phyloP scores from a whole-genome alignment of 495 filamentous ascomycete genomes.

The Bacidia gigantensis region DNA sequence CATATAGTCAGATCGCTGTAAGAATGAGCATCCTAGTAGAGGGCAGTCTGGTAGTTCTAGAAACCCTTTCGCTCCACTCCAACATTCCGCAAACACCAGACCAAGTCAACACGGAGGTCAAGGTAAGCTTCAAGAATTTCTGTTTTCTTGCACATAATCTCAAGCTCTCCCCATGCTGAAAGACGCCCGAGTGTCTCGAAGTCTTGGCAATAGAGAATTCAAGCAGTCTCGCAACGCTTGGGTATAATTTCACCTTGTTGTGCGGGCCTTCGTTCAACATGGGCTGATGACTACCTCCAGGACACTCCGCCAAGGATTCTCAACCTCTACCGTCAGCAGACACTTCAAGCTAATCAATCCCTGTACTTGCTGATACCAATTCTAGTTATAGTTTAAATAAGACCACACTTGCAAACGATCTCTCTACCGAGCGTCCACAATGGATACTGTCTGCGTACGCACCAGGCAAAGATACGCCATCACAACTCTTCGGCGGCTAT shows the following conservation, averaged over 20 bases:
- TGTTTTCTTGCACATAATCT: too few species aligned
- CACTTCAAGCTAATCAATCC: not conserved
- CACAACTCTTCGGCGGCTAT: conserved; percentile 65
- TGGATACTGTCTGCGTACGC: conserved; percentile 81
- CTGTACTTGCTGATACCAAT: not conserved
- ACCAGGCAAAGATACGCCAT: conserved; percentile 55
- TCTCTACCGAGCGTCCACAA: conserved; percentile 45
- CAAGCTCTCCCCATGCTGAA: too few species aligned
- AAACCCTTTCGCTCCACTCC: conserved; percentile 16
- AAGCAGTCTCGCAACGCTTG: too few species aligned
- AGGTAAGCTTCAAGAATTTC: conserved; percentile 17
- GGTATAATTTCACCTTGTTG: too few species aligned
- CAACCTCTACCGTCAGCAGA: not conserved
- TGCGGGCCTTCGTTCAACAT: too few species aligned
- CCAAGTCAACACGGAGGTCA: conserved; percentile 24
- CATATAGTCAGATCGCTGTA: conserved; percentile 35
- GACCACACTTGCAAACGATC: not conserved
- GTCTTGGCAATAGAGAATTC: too few species aligned
- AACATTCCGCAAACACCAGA: conserved; percentile 11
- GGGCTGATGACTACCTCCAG: too few species aligned
- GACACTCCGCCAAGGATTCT: not conserved
- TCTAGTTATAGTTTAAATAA: not conserved
- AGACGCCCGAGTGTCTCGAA: too few species aligned
- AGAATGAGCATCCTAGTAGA: conserved; percentile 38
- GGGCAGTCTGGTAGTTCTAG: conserved; percentile 1